Percentiles rank a stretch among this genome's conserved stretches.
phyloP scores from a whole-genome alignment of 202 grass and related monocot species.

The Panicum hallii region DNA sequence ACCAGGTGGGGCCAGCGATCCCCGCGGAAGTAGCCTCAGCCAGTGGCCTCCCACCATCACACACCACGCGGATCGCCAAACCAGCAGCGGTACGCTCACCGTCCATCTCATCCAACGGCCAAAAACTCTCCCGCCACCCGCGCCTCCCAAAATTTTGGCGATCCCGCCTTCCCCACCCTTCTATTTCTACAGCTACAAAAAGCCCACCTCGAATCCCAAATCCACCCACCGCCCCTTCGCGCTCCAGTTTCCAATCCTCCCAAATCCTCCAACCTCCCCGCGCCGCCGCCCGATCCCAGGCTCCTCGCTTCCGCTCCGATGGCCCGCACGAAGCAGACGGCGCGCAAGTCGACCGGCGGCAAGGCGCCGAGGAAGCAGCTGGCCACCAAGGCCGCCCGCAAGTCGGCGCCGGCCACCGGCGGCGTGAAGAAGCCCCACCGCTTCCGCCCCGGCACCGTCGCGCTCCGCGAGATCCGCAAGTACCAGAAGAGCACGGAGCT shows the following conservation, averaged over 20 bases:
- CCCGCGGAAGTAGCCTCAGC: not conserved
- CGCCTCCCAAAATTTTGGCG: not conserved
- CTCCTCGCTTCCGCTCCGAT: not conserved
- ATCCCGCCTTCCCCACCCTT: not conserved
- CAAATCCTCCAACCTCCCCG: not conserved
- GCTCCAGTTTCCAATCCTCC: not conserved
- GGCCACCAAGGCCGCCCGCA: constrained; percentile 85
- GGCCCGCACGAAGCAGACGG: constrained; percentile 25
- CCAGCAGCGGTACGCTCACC: not conserved
- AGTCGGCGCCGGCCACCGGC: constrained; percentile 82
- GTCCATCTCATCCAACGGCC: constrained; percentile 9
- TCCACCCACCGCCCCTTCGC: not conserved
- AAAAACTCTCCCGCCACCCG: not conserved
- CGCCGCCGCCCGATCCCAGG: not conserved
- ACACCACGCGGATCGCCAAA: not conserved
- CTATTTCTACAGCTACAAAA: not conserved
- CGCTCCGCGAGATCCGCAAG: constrained; percentile 79
- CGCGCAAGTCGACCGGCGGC: constrained; percentile 4
- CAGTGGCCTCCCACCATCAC: not conserved
- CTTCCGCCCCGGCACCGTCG: constrained; percentile 73
- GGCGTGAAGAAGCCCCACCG: constrained; percentile 93
- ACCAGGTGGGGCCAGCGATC: not conserved
- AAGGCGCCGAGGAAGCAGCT: constrained; percentile 70
- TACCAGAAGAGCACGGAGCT: constrained; percentile 99
- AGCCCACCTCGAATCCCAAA: not conserved